Conservation (phyloP, 345 rosid species). For the Alliaria petiolata region DNA sequence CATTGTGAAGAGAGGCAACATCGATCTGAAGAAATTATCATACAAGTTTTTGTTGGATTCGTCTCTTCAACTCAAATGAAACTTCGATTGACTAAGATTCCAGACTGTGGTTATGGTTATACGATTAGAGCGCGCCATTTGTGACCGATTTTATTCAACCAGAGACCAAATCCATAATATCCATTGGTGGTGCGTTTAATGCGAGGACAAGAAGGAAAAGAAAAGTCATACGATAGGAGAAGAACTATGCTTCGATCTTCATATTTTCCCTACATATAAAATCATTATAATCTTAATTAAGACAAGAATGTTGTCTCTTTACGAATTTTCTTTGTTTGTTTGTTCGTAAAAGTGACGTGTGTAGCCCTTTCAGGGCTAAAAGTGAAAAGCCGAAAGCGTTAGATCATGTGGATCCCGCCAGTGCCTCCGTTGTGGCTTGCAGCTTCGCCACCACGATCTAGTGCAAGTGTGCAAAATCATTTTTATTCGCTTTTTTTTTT, state of each 20-base stretch:
- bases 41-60: not conserved
- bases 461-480: conserved; percentile 6
- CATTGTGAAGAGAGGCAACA: no score
- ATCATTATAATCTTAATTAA: not conserved
- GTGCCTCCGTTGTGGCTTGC: conserved; percentile 24
- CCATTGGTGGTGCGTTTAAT: not conserved
- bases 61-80: not conserved
- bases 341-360: not conserved
- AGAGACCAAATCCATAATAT: not conserved
- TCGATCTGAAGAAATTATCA: no score
- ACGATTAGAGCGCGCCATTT: not conserved
- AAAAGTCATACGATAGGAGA: not conserved
- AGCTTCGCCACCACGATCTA: conserved; percentile 18
- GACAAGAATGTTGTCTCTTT: not conserved
- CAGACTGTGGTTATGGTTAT: not conserved
- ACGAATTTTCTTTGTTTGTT: not conserved
- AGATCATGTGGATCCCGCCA: conserved; percentile 22
- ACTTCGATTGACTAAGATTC: not conserved
- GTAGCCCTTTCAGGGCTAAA: not conserved
- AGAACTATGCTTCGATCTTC: not conserved
- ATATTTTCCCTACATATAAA: not conserved
- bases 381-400: conserved; percentile 1
- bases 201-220: not conserved
- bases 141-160: not conserved
- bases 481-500: not conserved